A percentile compares a stretch with the other conserved stretches of the same genome.
Evolutionary conservation across 768 basidiomycete species (phyloP).

Genomic region (Epithele typhae): DNA sequence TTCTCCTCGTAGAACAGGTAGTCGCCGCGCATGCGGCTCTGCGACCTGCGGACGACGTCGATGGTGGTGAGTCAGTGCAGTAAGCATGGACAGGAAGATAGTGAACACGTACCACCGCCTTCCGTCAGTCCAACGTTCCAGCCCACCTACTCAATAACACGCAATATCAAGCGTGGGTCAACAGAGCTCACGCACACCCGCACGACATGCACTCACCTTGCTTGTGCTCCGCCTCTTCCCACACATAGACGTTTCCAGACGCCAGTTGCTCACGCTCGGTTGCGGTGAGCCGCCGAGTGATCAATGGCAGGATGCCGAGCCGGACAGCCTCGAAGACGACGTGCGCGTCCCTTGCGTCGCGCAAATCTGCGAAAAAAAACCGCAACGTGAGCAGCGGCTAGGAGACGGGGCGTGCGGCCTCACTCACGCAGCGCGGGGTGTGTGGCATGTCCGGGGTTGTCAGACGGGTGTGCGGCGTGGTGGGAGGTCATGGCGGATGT

Average conservation of each 20-base stretch:
- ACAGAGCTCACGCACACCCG: constrained; percentile 17
- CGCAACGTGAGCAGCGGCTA: no score
- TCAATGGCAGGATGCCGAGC: constrained; percentile 62
- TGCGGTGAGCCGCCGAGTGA: constrained; percentile 64
- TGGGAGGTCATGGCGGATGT: constrained; percentile 8
- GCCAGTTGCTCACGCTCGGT: constrained; percentile 64
- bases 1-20: constrained; percentile 85
- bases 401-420: no score
- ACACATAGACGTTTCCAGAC: constrained; percentile 79
- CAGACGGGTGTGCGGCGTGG: constrained; percentile 5
- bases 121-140: constrained; percentile 80
- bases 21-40: constrained; percentile 80
- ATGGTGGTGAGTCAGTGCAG: constrained; percentile 5
- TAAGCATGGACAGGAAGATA: not conserved
- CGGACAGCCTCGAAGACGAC: constrained; percentile 74
- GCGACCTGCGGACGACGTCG: constrained; percentile 49
- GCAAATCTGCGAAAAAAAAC: constrained; percentile 47
- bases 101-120: constrained; percentile 54
- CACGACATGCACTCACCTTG: constrained; percentile 20
- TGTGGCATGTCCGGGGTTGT: constrained; percentile 20
- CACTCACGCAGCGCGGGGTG: constrained; percentile 29
- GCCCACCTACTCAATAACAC: constrained; percentile 30
- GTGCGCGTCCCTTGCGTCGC: constrained; percentile 78
- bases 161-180: constrained; percentile 9
- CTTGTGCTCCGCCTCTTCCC: constrained; percentile 79